Conservation (phyloP, 2,329 filamentous ascomycete genomes). For the Fusarium sp. region DNA sequence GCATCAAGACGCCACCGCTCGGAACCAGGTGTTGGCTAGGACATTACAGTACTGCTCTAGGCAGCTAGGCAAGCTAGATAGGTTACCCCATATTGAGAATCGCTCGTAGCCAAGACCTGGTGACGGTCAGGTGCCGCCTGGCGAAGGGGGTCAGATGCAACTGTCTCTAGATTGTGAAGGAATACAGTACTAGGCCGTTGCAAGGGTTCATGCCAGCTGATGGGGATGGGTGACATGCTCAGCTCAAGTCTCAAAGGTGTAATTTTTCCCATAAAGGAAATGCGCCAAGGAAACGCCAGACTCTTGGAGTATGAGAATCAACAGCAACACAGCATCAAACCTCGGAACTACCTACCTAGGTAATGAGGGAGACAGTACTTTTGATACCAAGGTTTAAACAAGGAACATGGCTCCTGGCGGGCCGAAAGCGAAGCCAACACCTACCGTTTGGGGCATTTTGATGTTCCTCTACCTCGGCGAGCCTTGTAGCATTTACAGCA, state of each 20-base stretch:
- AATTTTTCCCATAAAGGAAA: background rate
- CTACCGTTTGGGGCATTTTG: background rate
- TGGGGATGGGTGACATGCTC: background rate
- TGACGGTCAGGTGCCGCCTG: conserved; percentile 30
- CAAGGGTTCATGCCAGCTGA: background rate
- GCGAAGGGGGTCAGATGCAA: conserved; percentile 13
- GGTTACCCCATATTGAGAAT: conserved; percentile 31
- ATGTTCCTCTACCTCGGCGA: background rate
- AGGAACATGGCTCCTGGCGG: background rate
- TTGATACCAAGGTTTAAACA: background rate
- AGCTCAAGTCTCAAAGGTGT: background rate
- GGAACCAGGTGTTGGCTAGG: conserved; percentile 36
- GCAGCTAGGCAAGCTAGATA: background rate
- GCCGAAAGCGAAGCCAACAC: background rate
- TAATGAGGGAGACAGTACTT: background rate
- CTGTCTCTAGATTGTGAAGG: background rate
- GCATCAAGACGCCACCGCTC: conserved; percentile 29
- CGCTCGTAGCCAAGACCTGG: conserved; percentile 36
- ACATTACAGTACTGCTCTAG: background rate
- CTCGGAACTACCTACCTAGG: background rate
- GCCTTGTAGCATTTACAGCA: background rate
- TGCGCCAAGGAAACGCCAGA: background rate
- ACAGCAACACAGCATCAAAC: background rate
- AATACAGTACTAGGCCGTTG: background rate
- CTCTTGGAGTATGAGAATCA: background rate